Conservation (phyloP, 345 rosid genomes). For the Erysimum cheiranthoides region DNA sequence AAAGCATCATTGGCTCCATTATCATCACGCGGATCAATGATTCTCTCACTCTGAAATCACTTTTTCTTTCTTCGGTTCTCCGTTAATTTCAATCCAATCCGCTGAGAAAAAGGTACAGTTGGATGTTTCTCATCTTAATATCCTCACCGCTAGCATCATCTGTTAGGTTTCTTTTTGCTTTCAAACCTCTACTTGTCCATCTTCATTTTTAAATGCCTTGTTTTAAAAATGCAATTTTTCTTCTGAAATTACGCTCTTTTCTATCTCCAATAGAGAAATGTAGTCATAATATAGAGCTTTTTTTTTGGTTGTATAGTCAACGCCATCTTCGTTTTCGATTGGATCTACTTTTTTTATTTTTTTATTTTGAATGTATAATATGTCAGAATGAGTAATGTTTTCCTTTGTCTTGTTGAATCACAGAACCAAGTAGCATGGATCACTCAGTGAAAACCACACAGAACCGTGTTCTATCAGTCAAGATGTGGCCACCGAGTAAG, state of each 20-base stretch:
- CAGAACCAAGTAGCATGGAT: slow-evolving; percentile 66
- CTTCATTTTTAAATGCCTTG: no score
- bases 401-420: background rate
- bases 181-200: no score
- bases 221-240: no score
- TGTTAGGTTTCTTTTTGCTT: no score
- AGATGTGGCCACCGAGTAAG: slow-evolving; percentile 90
- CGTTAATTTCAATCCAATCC: background rate
- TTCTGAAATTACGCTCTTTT: no score
- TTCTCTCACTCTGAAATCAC: slow-evolving; percentile 16
- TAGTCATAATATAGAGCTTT: background rate
- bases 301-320: background rate
- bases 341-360: background rate
- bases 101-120: slow-evolving; percentile 6
- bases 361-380: background rate
- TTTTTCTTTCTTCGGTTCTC: slow-evolving; percentile 1
- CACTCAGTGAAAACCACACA: slow-evolving; percentile 45
- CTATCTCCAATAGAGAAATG: background rate
- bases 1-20: slow-evolving; percentile 37
- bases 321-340: background rate
- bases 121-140: no score
- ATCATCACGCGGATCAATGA: slow-evolving; percentile 38
- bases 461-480: slow-evolving; percentile 60
- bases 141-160: no score
- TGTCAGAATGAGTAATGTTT: slow-evolving; percentile 9